Evolutionary conservation across 345 rosid genomes (phyloP).

Genomic region (Kandelia obovata): DNA sequence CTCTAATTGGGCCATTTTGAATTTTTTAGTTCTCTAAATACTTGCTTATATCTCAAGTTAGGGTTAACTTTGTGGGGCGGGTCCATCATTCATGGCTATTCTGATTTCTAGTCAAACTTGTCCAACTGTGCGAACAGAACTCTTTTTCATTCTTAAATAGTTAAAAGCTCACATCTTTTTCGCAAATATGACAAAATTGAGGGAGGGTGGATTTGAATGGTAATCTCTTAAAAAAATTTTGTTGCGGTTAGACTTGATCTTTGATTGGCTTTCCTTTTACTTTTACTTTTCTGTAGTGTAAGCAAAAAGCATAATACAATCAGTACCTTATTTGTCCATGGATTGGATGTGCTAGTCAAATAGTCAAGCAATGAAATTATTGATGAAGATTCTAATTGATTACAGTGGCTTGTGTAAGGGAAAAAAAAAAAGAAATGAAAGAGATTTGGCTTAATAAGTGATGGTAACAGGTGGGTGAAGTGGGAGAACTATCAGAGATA

Average conservation of each 20-base stretch:
- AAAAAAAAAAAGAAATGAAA: neutral
- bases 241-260: too few relatives aligned
- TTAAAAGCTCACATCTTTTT: too few relatives aligned
- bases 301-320: too few relatives aligned
- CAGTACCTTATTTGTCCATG: too few relatives aligned
- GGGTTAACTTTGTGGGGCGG: constrained; percentile 17
- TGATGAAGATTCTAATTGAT: neutral
- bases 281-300: neutral
- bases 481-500: constrained; percentile 90
- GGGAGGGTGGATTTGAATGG: too few relatives aligned
- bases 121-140: constrained; percentile 14
- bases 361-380: too few relatives aligned
- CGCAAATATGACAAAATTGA: too few relatives aligned
- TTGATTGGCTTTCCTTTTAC: neutral
- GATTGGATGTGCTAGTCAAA: too few relatives aligned
- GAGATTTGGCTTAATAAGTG: neutral
- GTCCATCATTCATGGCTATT: too few relatives aligned
- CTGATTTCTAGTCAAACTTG: constrained; percentile 14
- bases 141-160: neutral
- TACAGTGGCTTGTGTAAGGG: neutral
- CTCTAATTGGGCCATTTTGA: constrained; percentile 8
- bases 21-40: neutral
- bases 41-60: constrained; percentile 31
- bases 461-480: constrained; percentile 74
- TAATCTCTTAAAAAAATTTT: too few relatives aligned